Percentiles rank a stretch among this genome's conserved stretches.
These are phyloP conservation scores for Asterophora parasitica DNA, from an alignment of 768 basidiomycete species.

Conservation along the genomic window DNA sequence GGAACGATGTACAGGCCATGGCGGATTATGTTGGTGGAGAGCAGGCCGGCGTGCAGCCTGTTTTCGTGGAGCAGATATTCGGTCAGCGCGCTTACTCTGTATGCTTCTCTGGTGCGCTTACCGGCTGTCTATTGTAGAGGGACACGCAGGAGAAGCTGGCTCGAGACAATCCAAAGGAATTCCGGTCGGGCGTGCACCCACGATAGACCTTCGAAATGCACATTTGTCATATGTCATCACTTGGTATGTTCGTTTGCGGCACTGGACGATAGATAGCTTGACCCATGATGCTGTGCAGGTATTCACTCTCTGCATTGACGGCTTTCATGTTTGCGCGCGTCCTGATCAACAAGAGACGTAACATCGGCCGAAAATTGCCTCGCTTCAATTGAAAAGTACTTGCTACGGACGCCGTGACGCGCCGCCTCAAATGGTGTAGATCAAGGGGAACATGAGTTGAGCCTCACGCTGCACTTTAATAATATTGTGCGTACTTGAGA, in stretches of 20 bases:
- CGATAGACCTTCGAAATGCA: constrained; percentile 86
- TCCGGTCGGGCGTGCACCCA: constrained; percentile 79
- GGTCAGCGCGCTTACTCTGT: constrained; percentile 36
- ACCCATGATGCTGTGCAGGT: constrained; percentile 47
- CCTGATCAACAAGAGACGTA: constrained; percentile 49
- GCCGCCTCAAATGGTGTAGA: too few species aligned
- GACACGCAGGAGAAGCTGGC: constrained; percentile 72
- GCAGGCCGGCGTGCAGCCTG: constrained; percentile 70
- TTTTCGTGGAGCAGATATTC: constrained; percentile 88
- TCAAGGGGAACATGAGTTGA: too few species aligned
- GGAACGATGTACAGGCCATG: constrained; percentile 83
- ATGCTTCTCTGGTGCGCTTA: neutral
- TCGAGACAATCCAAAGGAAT: constrained; percentile 60
- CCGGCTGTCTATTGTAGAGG: constrained; percentile 47
- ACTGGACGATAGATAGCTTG: neutral
- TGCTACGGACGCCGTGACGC: too few species aligned
- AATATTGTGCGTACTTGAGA: too few species aligned
- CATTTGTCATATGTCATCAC: constrained; percentile 95
- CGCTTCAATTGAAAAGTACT: constrained; percentile 35
- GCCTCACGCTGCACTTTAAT: too few species aligned
- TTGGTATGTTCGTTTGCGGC: constrained; percentile 49
- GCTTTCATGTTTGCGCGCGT: constrained; percentile 75
- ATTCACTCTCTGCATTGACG: constrained; percentile 82
- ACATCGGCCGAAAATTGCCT: constrained; percentile 50
- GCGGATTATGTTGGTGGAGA: constrained; percentile 73